These are phyloP conservation scores for Solanum chacoense DNA, from an alignment of 305 asterid genomes.

Conservation along the genomic window DNA sequence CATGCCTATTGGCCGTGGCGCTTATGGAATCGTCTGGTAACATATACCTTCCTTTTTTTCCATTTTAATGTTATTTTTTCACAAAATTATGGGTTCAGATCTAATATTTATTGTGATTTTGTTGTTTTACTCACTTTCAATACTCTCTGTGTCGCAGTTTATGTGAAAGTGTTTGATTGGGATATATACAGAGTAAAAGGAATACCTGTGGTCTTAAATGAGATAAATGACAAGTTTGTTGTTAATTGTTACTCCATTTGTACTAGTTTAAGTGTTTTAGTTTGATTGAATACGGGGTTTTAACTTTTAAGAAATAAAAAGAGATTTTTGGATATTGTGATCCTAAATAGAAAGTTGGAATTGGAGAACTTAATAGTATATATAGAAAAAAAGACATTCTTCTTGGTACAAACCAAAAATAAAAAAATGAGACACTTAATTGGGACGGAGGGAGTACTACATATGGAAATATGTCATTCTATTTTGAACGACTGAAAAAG, in stretches of 20 bases:
- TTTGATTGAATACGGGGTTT: background rate
- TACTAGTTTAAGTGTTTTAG: background rate
- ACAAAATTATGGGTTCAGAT: background rate
- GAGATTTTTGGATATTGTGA: background rate
- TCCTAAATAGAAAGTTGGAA: background rate
- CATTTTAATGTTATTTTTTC: too few species aligned
- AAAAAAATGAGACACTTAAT: background rate
- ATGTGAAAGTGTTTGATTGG: background rate
- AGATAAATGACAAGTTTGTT: background rate
- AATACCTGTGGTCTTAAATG: background rate
- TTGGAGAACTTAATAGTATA: background rate
- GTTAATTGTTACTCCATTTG: background rate
- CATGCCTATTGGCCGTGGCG: conserved; percentile 84
- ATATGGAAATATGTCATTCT: background rate
- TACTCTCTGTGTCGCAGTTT: background rate
- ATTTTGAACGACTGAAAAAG: background rate
- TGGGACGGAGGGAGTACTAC: background rate
- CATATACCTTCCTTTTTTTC: background rate
- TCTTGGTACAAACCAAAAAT: background rate
- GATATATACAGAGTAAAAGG: background rate
- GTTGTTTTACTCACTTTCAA: background rate
- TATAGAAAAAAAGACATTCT: background rate
- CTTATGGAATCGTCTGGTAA: conserved; percentile 88
- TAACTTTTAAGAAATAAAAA: background rate
- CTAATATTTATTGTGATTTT: background rate